Evolutionary conservation across 352 stramenopile species (phyloP).

Genomic region (Phytophthora hibernalis): DNA sequence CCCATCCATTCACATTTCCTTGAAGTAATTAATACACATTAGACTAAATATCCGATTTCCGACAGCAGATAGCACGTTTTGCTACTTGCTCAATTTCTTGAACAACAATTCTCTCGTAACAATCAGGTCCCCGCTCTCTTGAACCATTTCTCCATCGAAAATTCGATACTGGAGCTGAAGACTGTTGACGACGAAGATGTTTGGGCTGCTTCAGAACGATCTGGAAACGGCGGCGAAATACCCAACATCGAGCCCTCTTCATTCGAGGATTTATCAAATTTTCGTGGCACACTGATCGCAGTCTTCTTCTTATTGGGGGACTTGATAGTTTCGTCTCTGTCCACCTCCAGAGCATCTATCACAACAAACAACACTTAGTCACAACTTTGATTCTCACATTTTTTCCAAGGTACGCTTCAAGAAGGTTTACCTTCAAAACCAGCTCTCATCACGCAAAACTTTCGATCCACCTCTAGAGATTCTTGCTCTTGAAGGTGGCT

Average conservation of each 20-base stretch:
- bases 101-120: neutral
- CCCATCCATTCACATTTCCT: conserved; percentile 4
- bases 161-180: conserved; percentile 44
- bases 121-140: conserved; percentile 19
- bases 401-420: conserved; percentile 5
- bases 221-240: neutral
- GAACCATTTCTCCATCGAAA: conserved; percentile 55
- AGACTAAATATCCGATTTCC: neutral
- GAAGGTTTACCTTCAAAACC: conserved; percentile 24
- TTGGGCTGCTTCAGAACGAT: neutral
- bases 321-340: conserved; percentile 1
- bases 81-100: neutral
- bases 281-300: conserved; percentile 22
- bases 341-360: conserved; percentile 5
- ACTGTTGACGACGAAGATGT: conserved; percentile 9
- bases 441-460: conserved; percentile 26
- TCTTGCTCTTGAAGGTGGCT: conserved; percentile 14
- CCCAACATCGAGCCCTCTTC: conserved; percentile 14
- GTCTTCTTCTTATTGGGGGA: conserved; percentile 17
- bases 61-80: neutral
- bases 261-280: conserved; percentile 12
- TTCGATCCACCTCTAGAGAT: conserved; percentile 19
- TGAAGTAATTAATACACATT: too few species aligned
- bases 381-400: neutral
- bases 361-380: neutral